Base-by-base conservation (phyloP, 441 rosid genomes). In the Caryocar brasiliense region DNA sequence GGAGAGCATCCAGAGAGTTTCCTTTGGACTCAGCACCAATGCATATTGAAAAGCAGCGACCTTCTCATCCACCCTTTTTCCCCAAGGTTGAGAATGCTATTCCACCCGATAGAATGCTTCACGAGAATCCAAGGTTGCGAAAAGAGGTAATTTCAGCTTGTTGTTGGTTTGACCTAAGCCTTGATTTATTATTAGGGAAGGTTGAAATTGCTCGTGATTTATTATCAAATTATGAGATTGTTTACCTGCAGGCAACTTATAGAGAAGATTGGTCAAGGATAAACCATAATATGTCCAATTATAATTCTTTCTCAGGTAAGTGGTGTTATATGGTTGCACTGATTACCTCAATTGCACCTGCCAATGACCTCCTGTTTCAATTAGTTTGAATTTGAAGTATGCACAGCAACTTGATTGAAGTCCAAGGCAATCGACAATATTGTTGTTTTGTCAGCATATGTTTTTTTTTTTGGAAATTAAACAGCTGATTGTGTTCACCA, bases 241-340 rank as follows among this genome's bases (percentile, higher is more conserved):
- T 68, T 54, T 65, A 38, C 64, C 58, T 79, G 70, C 90, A 92
- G 99, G 70, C 71, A 32, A 71, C 68, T 59, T 72, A 63, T 43
- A 84, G 88, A 74, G 86, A 86, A 68, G 93, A 86, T 54, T 81
- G 81, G 15, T 58, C 73, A 60, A 80, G 82, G 66, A 55, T 72
- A 33, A 80, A 76, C 72, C 75, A 70, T 51, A 54, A 70, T 0
- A 26, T 54, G 13, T 67, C 93, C 28, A 64, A 75, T 54, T 74
- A 78, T 59, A 75, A 66, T 64, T 61, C 88, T 56, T 69, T 80
- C 58, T 73, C 82, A 56, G 96, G 97, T 89, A 54, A 73, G 71
- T 37, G 35, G 36, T 22, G 20, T 28, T 22, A 29, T 9, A 27
- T 8, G 18, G 38, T 20, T 10, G 13, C 38, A 20, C n/a, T 7